phyloP scores from a whole-genome alignment of 306 rosid species.

The Trifolium dubium region DNA sequence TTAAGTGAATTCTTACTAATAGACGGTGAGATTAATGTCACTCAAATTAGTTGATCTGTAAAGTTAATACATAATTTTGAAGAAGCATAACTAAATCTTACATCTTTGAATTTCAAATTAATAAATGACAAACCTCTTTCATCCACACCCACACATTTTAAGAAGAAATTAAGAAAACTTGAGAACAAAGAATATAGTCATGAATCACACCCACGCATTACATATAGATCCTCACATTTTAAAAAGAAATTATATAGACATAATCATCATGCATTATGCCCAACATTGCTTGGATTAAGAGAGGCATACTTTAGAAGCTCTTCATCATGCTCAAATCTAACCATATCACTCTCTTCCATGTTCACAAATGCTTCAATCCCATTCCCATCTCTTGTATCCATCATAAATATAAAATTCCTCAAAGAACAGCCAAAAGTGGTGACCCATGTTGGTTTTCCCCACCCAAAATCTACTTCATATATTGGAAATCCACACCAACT shows the following conservation, averaged over 20 bases:
- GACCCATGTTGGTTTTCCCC: constrained; percentile 61
- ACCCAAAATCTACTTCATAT: constrained; percentile 56
- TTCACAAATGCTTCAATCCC: constrained; percentile 54
- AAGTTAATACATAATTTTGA: too few relatives aligned
- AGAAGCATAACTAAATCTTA: neutral
- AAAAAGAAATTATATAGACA: too few relatives aligned
- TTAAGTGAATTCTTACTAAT: too few relatives aligned
- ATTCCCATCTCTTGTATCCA: constrained; percentile 48
- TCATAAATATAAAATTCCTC: constrained; percentile 34
- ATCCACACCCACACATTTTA: neutral
- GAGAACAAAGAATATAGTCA: too few relatives aligned
- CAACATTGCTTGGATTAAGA: constrained; percentile 5
- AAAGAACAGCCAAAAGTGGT: neutral
- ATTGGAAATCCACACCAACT: constrained; percentile 51
- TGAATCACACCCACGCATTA: too few relatives aligned
- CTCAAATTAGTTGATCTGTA: too few relatives aligned
- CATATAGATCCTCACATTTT: neutral
- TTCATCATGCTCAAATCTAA: constrained; percentile 32
- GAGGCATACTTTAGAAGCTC: constrained; percentile 38
- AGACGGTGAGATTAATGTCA: too few relatives aligned
- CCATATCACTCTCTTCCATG: constrained; percentile 47
- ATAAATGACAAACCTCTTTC: neutral
- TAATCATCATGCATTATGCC: neutral
- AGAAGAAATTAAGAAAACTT: too few relatives aligned
- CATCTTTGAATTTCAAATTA: neutral